phyloP scores from a whole-genome alignment of 139 green algal genomes.

The Pleodorina starrii region DNA sequence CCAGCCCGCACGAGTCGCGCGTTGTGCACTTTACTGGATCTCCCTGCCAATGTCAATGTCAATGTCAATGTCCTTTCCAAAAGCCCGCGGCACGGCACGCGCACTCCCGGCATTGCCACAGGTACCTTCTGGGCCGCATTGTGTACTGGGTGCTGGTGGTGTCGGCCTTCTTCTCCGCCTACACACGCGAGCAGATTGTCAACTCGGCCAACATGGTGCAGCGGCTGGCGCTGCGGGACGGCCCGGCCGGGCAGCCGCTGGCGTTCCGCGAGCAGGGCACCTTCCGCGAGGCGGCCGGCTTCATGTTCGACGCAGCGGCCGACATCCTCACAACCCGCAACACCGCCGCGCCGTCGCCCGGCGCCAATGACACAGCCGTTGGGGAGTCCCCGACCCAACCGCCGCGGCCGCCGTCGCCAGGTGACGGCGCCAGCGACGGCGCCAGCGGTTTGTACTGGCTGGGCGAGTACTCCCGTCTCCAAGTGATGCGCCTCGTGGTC shows the following conservation, averaged over 20 bases:
- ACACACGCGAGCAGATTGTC: slow-evolving; percentile 12
- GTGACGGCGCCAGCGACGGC: not conserved
- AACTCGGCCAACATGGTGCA: not conserved
- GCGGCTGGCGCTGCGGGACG: not conserved
- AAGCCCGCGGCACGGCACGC: too few species aligned
- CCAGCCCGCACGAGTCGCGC: too few species aligned
- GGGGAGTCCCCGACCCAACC: too few species aligned
- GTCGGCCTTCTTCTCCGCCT: not conserved
- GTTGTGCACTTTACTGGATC: too few species aligned
- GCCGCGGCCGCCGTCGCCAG: too few species aligned
- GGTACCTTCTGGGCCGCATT: not conserved
- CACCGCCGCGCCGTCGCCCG: too few species aligned
- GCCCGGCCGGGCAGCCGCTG: not conserved
- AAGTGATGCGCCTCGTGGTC: not conserved
- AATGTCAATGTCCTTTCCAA: too few species aligned
- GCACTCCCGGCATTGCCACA: too few species aligned
- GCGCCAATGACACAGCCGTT: too few species aligned
- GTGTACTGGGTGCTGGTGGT: slow-evolving; percentile 1
- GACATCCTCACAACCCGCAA: not conserved
- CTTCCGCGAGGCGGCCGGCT: not conserved
- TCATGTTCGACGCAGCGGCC: not conserved
- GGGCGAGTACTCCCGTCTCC: not conserved
- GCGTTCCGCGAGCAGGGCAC: not conserved
- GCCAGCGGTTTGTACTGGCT: not conserved
- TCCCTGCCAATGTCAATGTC: too few species aligned